Evolutionary conservation across 169 alveolate genomes (phyloP), one percentile per base, ranked within the genome.

Genomic region (Plasmodium knowlesi): DNA sequence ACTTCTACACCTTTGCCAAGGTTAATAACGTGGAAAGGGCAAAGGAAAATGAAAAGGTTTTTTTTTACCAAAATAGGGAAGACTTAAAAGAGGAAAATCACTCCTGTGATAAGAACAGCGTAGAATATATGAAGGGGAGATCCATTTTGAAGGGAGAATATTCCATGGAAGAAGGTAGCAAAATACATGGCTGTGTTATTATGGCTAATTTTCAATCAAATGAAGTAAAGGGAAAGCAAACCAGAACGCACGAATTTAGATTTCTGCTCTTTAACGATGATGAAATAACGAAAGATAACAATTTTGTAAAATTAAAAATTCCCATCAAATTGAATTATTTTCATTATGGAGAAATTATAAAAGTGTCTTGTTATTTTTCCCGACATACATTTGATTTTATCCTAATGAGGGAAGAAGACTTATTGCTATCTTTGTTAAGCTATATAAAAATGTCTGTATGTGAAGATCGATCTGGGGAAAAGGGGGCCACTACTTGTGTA

Each of bases 341-440:
- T 88, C 43, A 88, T 54, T 46, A 73, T 88, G 25, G 50, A 61
- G 76, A 88, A 37, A 54, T 54, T 57, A 88, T 88, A 39, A 88
- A 88, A 88, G 73, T 88, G 43, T 37, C 39, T 12, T 88, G 90
- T 2, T 19, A 50, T 37, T 88, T 88, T 88, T 39, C 32, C 50
- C 0, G 46, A 12, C 94, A 88, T 25, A 78, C 94, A 43, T 88
- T 88, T 88, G 94, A 88, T 46, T 88, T 79, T 88, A 28, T 88
- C 19, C 46, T 79, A 57, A 88, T 88, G 1, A 88, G 53, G 41
- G 94, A 88, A 78, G 82, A 79, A 14, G 73, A 88, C 53, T 88
- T 88, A 78, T 61, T 88, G 41, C 43, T 78, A 67, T 76, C 94
- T 79, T 53, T 88, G 28, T 88, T 46, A 28, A 50, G 53, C 10